Evolutionary conservation across 2,329 filamentous ascomycete genomes (phyloP).

Genomic region (Trichoderma endophyticum): DNA sequence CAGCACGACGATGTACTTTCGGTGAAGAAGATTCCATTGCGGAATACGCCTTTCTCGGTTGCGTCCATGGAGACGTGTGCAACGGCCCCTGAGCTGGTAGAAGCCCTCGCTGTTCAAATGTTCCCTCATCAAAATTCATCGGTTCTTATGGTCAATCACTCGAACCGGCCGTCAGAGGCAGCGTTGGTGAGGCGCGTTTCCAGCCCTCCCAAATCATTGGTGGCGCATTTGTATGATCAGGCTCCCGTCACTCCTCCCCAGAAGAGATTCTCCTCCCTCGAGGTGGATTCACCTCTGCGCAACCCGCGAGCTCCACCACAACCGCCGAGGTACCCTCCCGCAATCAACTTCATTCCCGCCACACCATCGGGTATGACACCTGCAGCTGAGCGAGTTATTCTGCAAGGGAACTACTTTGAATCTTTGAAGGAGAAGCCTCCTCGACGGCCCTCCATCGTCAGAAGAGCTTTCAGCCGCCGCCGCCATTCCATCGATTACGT

Average conservation of each 20-base stretch:
- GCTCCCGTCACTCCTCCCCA: slow-evolving; percentile 53
- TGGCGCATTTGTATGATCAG: slow-evolving; percentile 27
- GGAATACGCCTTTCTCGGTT: slow-evolving; percentile 61
- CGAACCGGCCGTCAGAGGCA: slow-evolving; percentile 47
- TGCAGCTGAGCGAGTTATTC: slow-evolving; percentile 48
- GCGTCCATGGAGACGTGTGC: slow-evolving; percentile 59
- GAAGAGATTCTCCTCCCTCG: slow-evolving; percentile 45
- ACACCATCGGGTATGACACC: slow-evolving; percentile 60
- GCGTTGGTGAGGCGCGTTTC: slow-evolving; percentile 37
- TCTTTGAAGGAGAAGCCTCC: slow-evolving; percentile 44
- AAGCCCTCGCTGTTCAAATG: slow-evolving; percentile 60
- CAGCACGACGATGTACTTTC: slow-evolving; percentile 53
- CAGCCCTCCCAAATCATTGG: slow-evolving; percentile 38
- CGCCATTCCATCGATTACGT: slow-evolving; percentile 43
- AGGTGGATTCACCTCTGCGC: slow-evolving; percentile 59
- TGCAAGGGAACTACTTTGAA: slow-evolving; percentile 54
- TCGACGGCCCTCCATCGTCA: slow-evolving; percentile 50
- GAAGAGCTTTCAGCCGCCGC: slow-evolving; percentile 51
- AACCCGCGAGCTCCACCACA: slow-evolving; percentile 60
- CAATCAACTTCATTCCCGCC: slow-evolving; percentile 60
- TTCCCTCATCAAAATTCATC: slow-evolving; percentile 64
- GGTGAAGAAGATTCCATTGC: slow-evolving; percentile 50
- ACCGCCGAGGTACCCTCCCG: slow-evolving; percentile 42
- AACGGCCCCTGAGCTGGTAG: slow-evolving; percentile 61
- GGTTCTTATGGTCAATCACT: slow-evolving; percentile 58